These are phyloP conservation scores for Annulohypoxylon truncatum DNA, from an alignment of 2,329 filamentous ascomycete genomes.

Conservation along the genomic window DNA sequence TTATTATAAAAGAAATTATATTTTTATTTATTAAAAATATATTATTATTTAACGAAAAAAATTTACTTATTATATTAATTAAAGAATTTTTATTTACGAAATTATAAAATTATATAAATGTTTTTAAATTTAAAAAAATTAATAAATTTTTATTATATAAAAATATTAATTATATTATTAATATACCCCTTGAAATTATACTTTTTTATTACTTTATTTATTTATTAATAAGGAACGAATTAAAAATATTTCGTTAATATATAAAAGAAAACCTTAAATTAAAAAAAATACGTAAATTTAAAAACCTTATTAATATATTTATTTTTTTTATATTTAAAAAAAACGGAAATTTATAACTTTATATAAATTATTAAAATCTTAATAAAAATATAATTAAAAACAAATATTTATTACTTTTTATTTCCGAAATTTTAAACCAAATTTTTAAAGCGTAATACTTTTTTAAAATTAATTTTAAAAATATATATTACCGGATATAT, in stretches of 20 bases:
- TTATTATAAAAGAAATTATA: too few relatives aligned
- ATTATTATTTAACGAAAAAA: too few relatives aligned
- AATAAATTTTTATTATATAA: too few relatives aligned
- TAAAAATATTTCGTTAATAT: neutral
- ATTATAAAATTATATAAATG: too few relatives aligned
- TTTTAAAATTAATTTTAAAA: neutral
- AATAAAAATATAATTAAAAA: neutral
- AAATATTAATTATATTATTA: neutral
- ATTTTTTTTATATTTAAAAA: neutral
- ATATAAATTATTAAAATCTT: neutral
- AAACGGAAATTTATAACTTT: neutral
- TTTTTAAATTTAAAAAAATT: too few relatives aligned
- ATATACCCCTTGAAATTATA: too few relatives aligned
- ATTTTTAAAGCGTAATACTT: neutral
- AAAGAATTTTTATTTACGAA: too few relatives aligned
- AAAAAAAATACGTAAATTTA: neutral
- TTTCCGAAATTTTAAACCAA: neutral
- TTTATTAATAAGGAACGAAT: neutral
- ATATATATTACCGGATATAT: neutral
- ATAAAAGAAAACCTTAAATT: neutral
- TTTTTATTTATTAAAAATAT: too few relatives aligned
- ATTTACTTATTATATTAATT: too few relatives aligned
- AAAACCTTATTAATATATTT: neutral
- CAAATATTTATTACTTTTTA: neutral
- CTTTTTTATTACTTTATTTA: too few relatives aligned